phyloP scores from a whole-genome alignment of 2,329 filamentous ascomycete species.

The Myrmaecium sp. region DNA sequence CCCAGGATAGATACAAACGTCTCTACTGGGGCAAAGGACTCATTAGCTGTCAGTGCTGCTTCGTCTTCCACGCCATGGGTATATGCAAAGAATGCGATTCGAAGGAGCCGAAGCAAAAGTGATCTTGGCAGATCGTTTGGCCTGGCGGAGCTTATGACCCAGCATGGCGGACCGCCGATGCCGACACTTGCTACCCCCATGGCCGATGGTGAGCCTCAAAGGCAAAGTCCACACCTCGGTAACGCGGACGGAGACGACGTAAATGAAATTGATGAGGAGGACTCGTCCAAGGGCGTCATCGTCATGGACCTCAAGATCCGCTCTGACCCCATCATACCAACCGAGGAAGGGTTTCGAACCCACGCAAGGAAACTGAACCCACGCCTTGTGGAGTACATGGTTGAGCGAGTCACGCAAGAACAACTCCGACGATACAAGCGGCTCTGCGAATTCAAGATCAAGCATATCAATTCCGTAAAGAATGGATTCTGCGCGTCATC shows the following conservation, averaged over 20 bases:
- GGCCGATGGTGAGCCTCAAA: slow-evolving; percentile 14
- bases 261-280: slow-evolving; percentile 23
- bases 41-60: slow-evolving; percentile 32
- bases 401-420: slow-evolving; percentile 69
- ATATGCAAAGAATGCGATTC: slow-evolving; percentile 26
- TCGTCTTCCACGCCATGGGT: slow-evolving; percentile 16
- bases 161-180: slow-evolving; percentile 41
- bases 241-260: slow-evolving; percentile 19
- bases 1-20: slow-evolving; percentile 22
- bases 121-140: slow-evolving; percentile 34
- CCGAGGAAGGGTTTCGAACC: slow-evolving; percentile 55
- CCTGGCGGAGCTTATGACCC: slow-evolving; percentile 37
- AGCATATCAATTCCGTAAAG: slow-evolving; percentile 46
- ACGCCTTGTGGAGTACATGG: slow-evolving; percentile 46
- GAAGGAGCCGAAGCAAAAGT: slow-evolving; percentile 38
- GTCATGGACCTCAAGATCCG: slow-evolving; percentile 44
- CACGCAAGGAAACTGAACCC: slow-evolving; percentile 63
- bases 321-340: slow-evolving; percentile 54
- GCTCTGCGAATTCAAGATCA: slow-evolving; percentile 51
- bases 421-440: slow-evolving; percentile 66
- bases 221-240: too few relatives aligned
- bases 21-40: slow-evolving; percentile 32
- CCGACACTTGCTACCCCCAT: slow-evolving; percentile 34
- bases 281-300: slow-evolving; percentile 39
- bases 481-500: slow-evolving; percentile 42